Evolutionary conservation across 768 basidiomycete species (phyloP), one percentile per base, ranked within the genome.

Genomic region (Pisolithus microcarpus): DNA sequence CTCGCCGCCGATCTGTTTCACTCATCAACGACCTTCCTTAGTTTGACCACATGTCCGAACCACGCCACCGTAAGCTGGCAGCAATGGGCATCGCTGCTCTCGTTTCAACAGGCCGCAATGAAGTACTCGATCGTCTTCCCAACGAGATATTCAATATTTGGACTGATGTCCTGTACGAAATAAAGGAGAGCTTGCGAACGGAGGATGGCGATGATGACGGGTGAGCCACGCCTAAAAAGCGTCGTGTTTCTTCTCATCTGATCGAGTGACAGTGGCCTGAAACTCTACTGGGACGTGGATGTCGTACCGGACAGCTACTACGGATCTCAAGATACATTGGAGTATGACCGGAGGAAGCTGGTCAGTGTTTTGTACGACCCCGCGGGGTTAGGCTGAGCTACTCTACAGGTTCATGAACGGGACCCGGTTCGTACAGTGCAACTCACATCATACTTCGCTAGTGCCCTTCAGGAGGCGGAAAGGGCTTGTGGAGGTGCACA

Each of bases 1-100:
- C 24, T 39, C 18, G 6, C 43, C 10, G 10, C 24, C 8, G 48
- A n/a, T 43, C 43, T 46, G 31, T n/a, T 26, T 40, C 16, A 5
- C 16, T 15, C 26, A 42, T 44, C 10, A 50, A 47, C 21, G 21
- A 43, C 37, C 42, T 53, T 10, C 49, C 46, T 47, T 51, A 95
- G 92, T 91, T 93, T 63, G 92, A 95, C 65, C 87, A 84, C 62
- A 87, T 93, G 82, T 86, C 87, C 15, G 88, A 93, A 63, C 83
- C 89, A 1, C 79, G 84, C 9, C 78, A 86, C 54, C 82, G 92
- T 51, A 95, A 95, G 70, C 72, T 95, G 50, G 71, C 80, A 23
- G 89, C 91, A 10, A 84, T 95, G 74, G 90, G 86, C 1, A 79
- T 89, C 40, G 87, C 88, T 2, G 72, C 77, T 40, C 75, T 94